phyloP scores from a whole-genome alignment of 768 basidiomycete species.

The Grammothele lineata region DNA sequence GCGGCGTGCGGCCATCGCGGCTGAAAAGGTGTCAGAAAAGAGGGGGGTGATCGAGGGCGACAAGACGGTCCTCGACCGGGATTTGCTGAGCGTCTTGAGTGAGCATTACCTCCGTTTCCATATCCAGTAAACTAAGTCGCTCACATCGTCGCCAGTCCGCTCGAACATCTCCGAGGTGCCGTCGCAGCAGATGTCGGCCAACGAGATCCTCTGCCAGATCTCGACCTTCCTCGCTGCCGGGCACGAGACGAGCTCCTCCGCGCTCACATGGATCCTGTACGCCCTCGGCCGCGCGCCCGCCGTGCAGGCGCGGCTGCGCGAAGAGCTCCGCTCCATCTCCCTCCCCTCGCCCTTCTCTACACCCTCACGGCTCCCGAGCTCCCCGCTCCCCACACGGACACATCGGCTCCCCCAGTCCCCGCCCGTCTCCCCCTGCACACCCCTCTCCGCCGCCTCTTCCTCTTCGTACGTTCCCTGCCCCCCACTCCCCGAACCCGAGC shows the following conservation, averaged over 20 bases:
- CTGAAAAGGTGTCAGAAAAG: slow-evolving; percentile 18
- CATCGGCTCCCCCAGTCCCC: background rate
- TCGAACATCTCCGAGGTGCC: slow-evolving; percentile 49
- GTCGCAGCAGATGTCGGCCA: slow-evolving; percentile 46
- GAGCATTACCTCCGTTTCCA: background rate
- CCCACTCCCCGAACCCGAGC: background rate
- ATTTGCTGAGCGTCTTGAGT: slow-evolving; percentile 46
- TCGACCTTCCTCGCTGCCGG: slow-evolving; percentile 62
- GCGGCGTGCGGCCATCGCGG: slow-evolving; percentile 35
- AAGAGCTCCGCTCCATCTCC: slow-evolving; percentile 34
- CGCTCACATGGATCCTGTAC: slow-evolving; percentile 61
- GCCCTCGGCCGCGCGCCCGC: slow-evolving; percentile 44
- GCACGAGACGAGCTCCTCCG: slow-evolving; percentile 57
- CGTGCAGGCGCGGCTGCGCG: slow-evolving; percentile 44
- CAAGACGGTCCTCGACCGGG: slow-evolving; percentile 35
- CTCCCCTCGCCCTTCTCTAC: background rate
- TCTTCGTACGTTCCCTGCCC: too few species aligned
- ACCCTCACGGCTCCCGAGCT: background rate
- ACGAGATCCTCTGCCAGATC: slow-evolving; percentile 61
- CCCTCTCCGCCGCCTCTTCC: background rate
- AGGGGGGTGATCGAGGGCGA: slow-evolving; percentile 21
- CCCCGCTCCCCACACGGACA: background rate
- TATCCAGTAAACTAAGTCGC: background rate
- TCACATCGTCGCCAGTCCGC: slow-evolving; percentile 38
- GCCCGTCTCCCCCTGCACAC: background rate